Evolutionary conservation across 352 stramenopile genomes (phyloP), one percentile per base, ranked within the genome.

Genomic region (Globisporangium rhizosaccharum): DNA sequence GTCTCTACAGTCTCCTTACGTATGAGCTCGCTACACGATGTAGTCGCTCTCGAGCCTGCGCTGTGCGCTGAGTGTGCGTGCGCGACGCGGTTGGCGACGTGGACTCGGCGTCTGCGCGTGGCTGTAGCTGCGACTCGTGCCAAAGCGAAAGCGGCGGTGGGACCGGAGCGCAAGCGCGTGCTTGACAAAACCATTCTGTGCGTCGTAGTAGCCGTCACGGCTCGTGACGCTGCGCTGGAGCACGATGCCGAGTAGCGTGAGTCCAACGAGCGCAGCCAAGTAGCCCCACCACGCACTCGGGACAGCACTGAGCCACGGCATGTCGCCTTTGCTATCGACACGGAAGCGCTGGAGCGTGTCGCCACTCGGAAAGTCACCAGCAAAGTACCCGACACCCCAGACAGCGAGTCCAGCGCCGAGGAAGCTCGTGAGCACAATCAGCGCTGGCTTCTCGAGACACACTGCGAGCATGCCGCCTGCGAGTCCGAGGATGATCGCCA

Each of bases 361-460:
- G 51, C 75, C 77, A 2, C 72, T 83, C 9, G 80, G 77, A 57
- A 83, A 88, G 39, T 80, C 70, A 15, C 80, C 80, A 2, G 66
- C 67, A 58, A 87, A 88, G 66, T 83, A 85, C 50, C 80, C 80
- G 47, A 87, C 65, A 20, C 80, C 80, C 73, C 73, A 87, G 12
- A 84, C 70, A 2, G 73, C 20, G 20, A 79, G 60, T 23, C 69
- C 72, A 0, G 72, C 70, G 12, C 80, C 80, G 0, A 76, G 60
- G 20, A 88, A 63, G 51, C 73, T 82, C 18, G 77, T 85, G 26
- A 69, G 61, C 12, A 70, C 65, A 7, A 90, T 61, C 2, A 87
- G 62, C 33, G 75, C 65, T 0, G 81, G 79, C 26, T 79, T 83
- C 59, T 92, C 75, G 26, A 89, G 61, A 67, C 73, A 82, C 28